phyloP scores from a whole-genome alignment of 768 basidiomycete species.

The Boletus speciosus region DNA sequence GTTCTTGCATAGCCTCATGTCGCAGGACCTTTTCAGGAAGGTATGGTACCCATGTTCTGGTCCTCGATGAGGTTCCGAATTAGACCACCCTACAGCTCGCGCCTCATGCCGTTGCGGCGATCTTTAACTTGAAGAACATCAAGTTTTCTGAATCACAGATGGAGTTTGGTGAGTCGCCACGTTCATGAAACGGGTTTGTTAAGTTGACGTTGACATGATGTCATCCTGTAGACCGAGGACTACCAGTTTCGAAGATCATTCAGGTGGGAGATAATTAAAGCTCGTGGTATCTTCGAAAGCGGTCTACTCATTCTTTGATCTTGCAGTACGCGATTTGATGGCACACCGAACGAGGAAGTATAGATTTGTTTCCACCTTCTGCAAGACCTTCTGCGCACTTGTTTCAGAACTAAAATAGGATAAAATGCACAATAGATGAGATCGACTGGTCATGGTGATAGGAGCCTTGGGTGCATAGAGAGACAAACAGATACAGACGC shows the following conservation, averaged over 20 bases:
- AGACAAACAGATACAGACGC: not conserved
- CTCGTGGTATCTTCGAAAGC: not conserved
- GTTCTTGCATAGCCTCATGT: conserved; percentile 29
- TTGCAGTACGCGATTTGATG: conserved; percentile 18
- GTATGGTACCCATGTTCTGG: conserved; percentile 4
- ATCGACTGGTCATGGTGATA: not conserved
- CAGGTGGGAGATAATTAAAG: conserved; percentile 12
- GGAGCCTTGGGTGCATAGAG: too few species aligned
- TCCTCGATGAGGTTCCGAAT: conserved; percentile 15
- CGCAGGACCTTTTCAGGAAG: conserved; percentile 24
- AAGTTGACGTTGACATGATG: not conserved
- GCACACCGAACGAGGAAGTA: not conserved
- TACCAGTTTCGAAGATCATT: conserved; percentile 18
- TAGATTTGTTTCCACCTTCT: conserved; percentile 1
- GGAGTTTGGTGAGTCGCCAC: conserved; percentile 9
- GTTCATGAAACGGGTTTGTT: not conserved
- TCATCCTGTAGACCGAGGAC: conserved; percentile 4
- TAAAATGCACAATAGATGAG: not conserved
- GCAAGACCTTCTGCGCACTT: not conserved
- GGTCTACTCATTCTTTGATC: not conserved
- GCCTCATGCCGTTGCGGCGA: conserved; percentile 40
- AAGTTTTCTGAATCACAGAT: not conserved
- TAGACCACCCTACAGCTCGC: conserved; percentile 33
- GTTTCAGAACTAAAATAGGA: not conserved
- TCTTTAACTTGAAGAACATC: conserved; percentile 45